These are phyloP conservation scores for Labyrinthula sp. DNA, from an alignment of 352 stramenopile genomes.

Conservation along the genomic window DNA sequence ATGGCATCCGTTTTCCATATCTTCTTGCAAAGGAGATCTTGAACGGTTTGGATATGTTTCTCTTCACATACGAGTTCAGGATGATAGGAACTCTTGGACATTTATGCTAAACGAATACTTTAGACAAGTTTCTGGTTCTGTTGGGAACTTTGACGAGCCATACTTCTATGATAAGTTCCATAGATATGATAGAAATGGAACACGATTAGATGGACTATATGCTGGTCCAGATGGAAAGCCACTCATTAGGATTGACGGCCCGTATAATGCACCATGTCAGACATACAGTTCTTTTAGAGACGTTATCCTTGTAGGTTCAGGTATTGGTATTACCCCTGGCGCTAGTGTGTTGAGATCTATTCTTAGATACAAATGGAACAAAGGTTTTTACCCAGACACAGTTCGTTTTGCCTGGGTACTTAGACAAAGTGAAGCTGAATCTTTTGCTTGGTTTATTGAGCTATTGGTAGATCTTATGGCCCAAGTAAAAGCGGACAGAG, in stretches of 20 bases:
- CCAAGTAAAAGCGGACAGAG: slow-evolving; percentile 21
- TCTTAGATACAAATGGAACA: slow-evolving; percentile 37
- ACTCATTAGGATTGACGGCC: slow-evolving; percentile 35
- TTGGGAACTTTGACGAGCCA: slow-evolving; percentile 17
- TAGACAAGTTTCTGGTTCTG: slow-evolving; percentile 27
- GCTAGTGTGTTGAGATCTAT: slow-evolving; percentile 33
- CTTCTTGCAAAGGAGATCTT: slow-evolving; percentile 32
- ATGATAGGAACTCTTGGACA: slow-evolving; percentile 34
- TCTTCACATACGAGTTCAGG: slow-evolving; percentile 36
- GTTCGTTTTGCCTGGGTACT: slow-evolving; percentile 38
- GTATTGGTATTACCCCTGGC: slow-evolving; percentile 36
- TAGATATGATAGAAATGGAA: slow-evolving; percentile 30
- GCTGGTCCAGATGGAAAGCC: slow-evolving; percentile 34
- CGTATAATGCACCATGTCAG: slow-evolving; percentile 32
- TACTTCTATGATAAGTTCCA: too few species aligned
- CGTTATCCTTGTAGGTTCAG: slow-evolving; percentile 36
- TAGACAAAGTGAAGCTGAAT: slow-evolving; percentile 32
- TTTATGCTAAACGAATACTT: slow-evolving; percentile 38
- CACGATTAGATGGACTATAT: slow-evolving; percentile 29
- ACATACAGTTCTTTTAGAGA: slow-evolving; percentile 36
- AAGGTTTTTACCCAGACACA: slow-evolving; percentile 36
- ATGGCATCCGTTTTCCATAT: slow-evolving; percentile 41
- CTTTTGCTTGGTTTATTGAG: slow-evolving; percentile 35
- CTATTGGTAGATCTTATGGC: slow-evolving; percentile 31
- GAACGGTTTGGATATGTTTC: slow-evolving; percentile 31